Conservation (phyloP, 345 rosid species). For the Salix udensis region DNA sequence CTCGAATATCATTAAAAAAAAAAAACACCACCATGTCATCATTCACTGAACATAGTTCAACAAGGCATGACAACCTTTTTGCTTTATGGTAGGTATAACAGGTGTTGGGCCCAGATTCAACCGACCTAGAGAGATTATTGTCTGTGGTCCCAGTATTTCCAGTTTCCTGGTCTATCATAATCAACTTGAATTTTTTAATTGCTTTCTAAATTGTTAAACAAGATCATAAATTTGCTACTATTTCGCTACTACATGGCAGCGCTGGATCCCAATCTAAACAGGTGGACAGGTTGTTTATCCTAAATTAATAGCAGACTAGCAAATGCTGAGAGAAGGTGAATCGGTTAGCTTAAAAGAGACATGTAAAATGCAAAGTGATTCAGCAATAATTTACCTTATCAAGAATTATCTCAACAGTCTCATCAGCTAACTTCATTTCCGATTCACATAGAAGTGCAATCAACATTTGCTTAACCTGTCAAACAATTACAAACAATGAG, state of each 20-base stretch:
- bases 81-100: neutral
- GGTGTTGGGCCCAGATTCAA: neutral
- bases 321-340: neutral
- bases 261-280: neutral
- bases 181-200: neutral
- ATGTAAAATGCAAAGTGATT: neutral
- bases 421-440: slow-evolving; percentile 94
- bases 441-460: slow-evolving; percentile 96
- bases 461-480: slow-evolving; percentile 96
- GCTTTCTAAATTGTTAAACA: neutral
- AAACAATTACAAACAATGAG: slow-evolving; percentile 30
- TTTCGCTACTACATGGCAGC: neutral
- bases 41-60: neutral
- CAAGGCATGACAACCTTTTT: neutral
- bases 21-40: neutral
- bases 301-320: neutral
- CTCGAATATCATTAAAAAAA: neutral
- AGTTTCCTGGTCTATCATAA: neutral
- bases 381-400: slow-evolving; percentile 60
- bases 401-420: slow-evolving; percentile 86
- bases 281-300: neutral
- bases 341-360: neutral
- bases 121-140: neutral
- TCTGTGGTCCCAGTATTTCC: neutral
- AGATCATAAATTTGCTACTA: neutral